phyloP scores from a whole-genome alignment of 495 filamentous ascomycete genomes.

The Jackrogersella minutella region DNA sequence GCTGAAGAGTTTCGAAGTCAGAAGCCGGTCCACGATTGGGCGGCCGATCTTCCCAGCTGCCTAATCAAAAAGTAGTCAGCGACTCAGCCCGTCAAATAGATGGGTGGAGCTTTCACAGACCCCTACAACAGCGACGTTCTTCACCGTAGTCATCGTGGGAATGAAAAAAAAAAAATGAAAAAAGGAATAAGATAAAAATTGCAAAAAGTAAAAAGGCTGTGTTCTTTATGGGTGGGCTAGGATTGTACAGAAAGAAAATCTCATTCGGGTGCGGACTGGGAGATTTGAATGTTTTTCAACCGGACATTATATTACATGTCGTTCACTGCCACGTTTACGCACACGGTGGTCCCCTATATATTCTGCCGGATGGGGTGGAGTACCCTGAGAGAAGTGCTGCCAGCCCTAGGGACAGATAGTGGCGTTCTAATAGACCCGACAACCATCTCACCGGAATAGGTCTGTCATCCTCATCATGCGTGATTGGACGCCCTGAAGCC shows the following conservation, averaged over 20 bases:
- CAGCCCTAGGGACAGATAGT: conserved; percentile 26
- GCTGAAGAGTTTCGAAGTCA: conserved; percentile 32
- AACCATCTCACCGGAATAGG: conserved; percentile 34
- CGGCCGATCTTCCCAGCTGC: conserved; percentile 40
- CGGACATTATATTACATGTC: conserved; percentile 19
- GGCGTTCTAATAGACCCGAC: conserved; percentile 26
- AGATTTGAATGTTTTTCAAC: conserved; percentile 30
- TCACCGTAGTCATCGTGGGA: conserved; percentile 29
- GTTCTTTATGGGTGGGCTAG: conserved; percentile 4
- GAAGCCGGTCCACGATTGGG: conserved; percentile 37
- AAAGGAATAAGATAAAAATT: no score
- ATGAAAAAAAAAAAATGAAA: not conserved
- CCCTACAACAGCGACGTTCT: conserved; percentile 39
- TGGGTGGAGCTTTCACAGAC: conserved; percentile 30
- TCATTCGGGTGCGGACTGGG: conserved; percentile 6
- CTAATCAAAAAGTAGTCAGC: conserved; percentile 36
- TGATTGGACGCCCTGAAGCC: conserved; percentile 39
- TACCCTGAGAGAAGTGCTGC: not conserved
- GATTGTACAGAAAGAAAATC: conserved; percentile 20
- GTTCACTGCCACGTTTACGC: conserved; percentile 32
- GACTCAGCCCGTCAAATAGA: conserved; percentile 6
- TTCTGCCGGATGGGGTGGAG: conserved; percentile 33
- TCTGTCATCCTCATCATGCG: not conserved
- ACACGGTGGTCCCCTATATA: conserved; percentile 5
- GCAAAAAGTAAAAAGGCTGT: no score